Percentiles rank a stretch among this genome's conserved stretches.
These are phyloP conservation scores for Wickerhamiella qilinensis DNA, from an alignment of 805 yeast genomes.

Conservation along the genomic window DNA sequence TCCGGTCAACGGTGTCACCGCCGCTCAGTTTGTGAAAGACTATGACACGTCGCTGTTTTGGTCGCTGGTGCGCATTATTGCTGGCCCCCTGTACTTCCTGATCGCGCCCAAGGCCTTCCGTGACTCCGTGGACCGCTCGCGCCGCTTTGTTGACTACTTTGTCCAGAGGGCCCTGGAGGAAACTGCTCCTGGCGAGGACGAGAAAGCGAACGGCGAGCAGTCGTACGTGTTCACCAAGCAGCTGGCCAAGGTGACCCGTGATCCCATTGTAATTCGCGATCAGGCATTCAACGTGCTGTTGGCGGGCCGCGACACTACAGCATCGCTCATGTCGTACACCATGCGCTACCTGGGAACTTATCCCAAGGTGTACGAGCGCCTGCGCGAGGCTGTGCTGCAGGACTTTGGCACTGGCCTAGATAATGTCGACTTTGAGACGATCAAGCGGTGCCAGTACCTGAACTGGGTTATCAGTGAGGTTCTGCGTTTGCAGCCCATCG, in stretches of 20 bases:
- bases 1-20: constrained; percentile 7
- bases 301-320: constrained; percentile 35
- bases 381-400: constrained; percentile 17
- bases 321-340: constrained; percentile 27
- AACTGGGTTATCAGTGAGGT: constrained; percentile 28
- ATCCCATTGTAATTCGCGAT: constrained; percentile 28
- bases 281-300: constrained; percentile 29
- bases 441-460: constrained; percentile 30
- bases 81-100: constrained; percentile 13
- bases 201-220: constrained; percentile 16
- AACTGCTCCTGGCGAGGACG: constrained; percentile 5
- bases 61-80: constrained; percentile 9
- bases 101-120: constrained; percentile 18
- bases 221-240: constrained; percentile 29
- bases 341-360: constrained; percentile 27
- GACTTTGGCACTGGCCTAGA: constrained; percentile 10
- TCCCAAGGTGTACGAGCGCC: constrained; percentile 22
- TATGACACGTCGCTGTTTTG: constrained; percentile 13
- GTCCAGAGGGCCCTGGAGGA: constrained; percentile 25
- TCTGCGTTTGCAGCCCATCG: constrained; percentile 31
- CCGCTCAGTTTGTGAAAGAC: constrained; percentile 12
- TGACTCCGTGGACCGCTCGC: constrained; percentile 19
- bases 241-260: constrained; percentile 28
- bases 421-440: constrained; percentile 25
- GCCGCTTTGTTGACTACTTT: constrained; percentile 25